Percentiles rank a stretch among this genome's conserved stretches.
Conservation (phyloP, 2,329 filamentous ascomycete species). For the Aspergillus sp. region DNA sequence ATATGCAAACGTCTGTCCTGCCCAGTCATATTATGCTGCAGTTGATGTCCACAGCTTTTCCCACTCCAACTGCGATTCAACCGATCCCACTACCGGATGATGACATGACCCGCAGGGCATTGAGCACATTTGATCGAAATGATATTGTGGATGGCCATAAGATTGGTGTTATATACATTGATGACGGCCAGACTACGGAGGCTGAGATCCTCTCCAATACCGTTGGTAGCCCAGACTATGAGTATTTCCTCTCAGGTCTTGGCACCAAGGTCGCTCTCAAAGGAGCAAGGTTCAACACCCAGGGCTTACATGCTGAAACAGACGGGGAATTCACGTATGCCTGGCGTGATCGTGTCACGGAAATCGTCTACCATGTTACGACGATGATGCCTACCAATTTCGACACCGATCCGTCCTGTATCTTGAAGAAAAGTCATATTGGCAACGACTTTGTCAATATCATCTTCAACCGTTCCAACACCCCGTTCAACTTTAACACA, state of each 20-base stretch:
- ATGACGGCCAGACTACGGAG: constrained; percentile 81
- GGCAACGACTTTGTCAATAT: constrained; percentile 99
- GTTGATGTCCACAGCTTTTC: constrained; percentile 49
- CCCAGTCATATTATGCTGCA: constrained; percentile 54
- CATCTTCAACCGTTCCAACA: constrained; percentile 95
- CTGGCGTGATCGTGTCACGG: constrained; percentile 93
- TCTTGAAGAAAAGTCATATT: constrained; percentile 90
- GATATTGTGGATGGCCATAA: constrained; percentile 94
- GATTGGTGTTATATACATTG: constrained; percentile 91
- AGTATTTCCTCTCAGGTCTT: constrained; percentile 79
- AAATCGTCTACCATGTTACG: constrained; percentile 93
- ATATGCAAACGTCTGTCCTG: constrained; percentile 47
- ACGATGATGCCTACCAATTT: constrained; percentile 96
- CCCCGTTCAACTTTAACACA: constrained; percentile 84
- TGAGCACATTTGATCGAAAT: constrained; percentile 81
- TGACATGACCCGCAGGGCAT: constrained; percentile 72
- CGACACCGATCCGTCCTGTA: constrained; percentile 74
- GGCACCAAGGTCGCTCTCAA: constrained; percentile 81
- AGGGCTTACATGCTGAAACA: constrained; percentile 80
- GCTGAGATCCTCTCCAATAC: constrained; percentile 84
- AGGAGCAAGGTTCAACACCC: constrained; percentile 86
- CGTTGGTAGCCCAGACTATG: constrained; percentile 84
- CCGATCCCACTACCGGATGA: constrained; percentile 78
- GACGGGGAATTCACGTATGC: constrained; percentile 90
- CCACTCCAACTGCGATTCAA: constrained; percentile 57